phyloP scores from a whole-genome alignment of 2,329 filamentous ascomycete species.

The Xylaria sp. region DNA sequence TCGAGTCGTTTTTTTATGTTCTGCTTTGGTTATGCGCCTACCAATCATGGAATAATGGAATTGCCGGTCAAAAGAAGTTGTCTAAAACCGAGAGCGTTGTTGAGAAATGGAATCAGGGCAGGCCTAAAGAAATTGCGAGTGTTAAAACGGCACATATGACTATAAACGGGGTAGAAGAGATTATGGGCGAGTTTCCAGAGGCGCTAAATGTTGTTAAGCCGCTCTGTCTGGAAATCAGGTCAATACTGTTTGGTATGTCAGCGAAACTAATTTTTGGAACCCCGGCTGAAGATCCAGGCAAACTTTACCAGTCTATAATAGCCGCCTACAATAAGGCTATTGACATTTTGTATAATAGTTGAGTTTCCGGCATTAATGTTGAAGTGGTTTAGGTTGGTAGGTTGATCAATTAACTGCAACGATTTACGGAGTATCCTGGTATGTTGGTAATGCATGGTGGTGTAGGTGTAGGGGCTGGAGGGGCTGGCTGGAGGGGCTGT shows the following conservation, averaged over 20 bases:
- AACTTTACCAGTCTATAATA: neutral
- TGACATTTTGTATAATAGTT: neutral
- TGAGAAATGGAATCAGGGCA: constrained; percentile 10
- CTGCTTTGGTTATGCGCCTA: constrained; percentile 31
- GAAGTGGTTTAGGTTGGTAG: neutral
- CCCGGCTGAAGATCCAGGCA: neutral
- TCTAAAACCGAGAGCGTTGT: constrained; percentile 20
- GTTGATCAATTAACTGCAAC: too few relatives aligned
- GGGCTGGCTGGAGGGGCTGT: too few relatives aligned
- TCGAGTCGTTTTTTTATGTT: constrained; percentile 41
- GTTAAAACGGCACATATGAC: neutral
- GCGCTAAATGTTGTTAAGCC: neutral
- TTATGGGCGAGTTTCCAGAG: neutral
- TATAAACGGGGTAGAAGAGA: constrained; percentile 6
- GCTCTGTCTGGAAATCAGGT: neutral
- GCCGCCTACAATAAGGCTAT: neutral
- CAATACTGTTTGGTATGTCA: neutral
- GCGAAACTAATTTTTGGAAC: neutral
- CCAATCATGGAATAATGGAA: constrained; percentile 26
- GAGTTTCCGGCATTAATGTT: neutral
- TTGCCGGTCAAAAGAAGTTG: constrained; percentile 6
- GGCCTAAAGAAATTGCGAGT: neutral
- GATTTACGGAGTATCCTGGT: too few relatives aligned
- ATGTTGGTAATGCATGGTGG: too few relatives aligned
- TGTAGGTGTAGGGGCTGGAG: too few relatives aligned